Conservation (phyloP, 148 eudicot species). For the Arctostaphylos glauca region DNA sequence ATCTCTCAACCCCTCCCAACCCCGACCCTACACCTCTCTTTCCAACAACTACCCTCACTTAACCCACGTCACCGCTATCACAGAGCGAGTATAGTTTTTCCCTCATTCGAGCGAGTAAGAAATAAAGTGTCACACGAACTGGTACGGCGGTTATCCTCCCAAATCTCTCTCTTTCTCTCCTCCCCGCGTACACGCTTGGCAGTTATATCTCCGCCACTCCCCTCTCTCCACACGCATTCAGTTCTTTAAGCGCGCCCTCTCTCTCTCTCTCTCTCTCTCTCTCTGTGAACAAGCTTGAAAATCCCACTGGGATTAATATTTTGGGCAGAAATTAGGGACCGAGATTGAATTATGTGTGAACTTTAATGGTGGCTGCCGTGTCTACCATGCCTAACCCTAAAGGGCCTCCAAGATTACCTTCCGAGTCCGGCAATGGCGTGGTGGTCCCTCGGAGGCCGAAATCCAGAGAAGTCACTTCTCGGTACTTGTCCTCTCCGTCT, state of each 20-base stretch:
- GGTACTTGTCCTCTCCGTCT: slow-evolving; percentile 53
- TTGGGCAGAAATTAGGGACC: slow-evolving; percentile 21
- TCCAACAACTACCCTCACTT: too few relatives aligned
- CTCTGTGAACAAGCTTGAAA: background rate
- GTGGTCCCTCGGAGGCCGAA: slow-evolving; percentile 43
- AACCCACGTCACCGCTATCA: background rate
- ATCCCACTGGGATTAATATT: background rate
- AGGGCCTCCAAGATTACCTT: slow-evolving; percentile 50
- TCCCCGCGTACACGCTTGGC: slow-evolving; percentile 10
- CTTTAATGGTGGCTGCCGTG: slow-evolving; percentile 44
- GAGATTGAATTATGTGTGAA: slow-evolving; percentile 10
- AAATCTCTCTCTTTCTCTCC: slow-evolving; percentile 1
- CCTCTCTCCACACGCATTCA: background rate
- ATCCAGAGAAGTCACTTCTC: slow-evolving; percentile 53
- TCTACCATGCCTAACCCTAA: slow-evolving; percentile 43
- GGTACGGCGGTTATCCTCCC: slow-evolving; percentile 30
- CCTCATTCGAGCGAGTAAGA: background rate
- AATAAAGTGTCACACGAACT: background rate
- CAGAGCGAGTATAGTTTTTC: background rate
- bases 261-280: background rate
- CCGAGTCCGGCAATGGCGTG: slow-evolving; percentile 39
- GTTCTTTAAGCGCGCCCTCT: background rate
- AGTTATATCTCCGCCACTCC: slow-evolving; percentile 19
- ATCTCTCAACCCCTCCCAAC: too few relatives aligned
- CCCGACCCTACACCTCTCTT: too few relatives aligned